phyloP scores from a whole-genome alignment of 129 eudicot species.

The Chrysanthemum lavandulifolium region DNA sequence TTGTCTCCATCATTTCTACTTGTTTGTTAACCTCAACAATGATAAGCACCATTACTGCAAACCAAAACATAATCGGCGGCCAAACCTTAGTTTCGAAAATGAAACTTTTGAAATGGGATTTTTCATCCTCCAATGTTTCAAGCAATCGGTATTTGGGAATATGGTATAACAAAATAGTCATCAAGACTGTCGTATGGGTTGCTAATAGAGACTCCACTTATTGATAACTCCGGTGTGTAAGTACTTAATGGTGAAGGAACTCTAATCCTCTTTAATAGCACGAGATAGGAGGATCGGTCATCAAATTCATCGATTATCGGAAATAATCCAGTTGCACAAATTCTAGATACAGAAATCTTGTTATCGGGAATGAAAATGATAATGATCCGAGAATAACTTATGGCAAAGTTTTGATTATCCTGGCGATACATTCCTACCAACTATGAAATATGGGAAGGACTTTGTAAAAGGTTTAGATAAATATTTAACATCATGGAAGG shows the following conservation, averaged over 20 bases:
- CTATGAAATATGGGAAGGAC: slow-evolving; percentile 54
- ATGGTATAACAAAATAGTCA: too few species aligned
- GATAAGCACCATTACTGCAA: too few species aligned
- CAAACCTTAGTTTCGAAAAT: too few species aligned
- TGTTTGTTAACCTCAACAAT: too few species aligned
- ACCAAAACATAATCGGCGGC: too few species aligned
- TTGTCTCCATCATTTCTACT: too few species aligned
- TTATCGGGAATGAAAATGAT: slow-evolving; percentile 23
- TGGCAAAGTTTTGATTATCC: slow-evolving; percentile 81
- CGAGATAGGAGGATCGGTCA: slow-evolving; percentile 39
- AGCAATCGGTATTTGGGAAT: too few species aligned
- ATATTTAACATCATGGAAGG: too few species aligned
- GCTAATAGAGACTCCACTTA: slow-evolving; percentile 42
- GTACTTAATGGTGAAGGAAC: slow-evolving; percentile 30
- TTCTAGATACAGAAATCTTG: slow-evolving; percentile 58
- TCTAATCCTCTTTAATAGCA: slow-evolving; percentile 33
- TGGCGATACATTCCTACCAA: slow-evolving; percentile 49
- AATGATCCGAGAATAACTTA: slow-evolving; percentile 12
- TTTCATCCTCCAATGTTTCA: too few species aligned
- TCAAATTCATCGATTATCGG: slow-evolving; percentile 30
- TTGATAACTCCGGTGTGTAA: slow-evolving; percentile 33
- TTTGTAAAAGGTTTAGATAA: slow-evolving; percentile 26
- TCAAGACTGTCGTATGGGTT: too few species aligned
- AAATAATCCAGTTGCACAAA: slow-evolving; percentile 40
- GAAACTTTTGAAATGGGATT: too few species aligned